A percentile compares a stretch with the other conserved stretches of the same genome.
These are phyloP conservation scores for Gaeumannomyces tritici DNA, from an alignment of 2,329 filamentous ascomycete genomes.

Conservation along the genomic window DNA sequence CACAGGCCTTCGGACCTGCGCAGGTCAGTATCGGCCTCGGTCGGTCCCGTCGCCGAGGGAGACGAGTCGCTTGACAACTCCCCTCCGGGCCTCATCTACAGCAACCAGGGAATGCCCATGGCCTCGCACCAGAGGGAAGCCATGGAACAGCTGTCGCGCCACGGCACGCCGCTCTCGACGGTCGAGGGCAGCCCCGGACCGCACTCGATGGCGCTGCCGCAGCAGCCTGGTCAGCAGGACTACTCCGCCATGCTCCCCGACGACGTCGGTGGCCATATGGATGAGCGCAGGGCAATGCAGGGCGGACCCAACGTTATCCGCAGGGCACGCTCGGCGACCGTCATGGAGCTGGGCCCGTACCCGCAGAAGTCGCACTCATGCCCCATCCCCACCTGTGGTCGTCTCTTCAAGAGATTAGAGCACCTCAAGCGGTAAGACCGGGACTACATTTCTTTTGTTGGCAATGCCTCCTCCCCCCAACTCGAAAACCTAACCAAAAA, in stretches of 20 bases:
- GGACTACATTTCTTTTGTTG: conserved; percentile 28
- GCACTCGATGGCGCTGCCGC: conserved; percentile 58
- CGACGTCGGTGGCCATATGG: conserved; percentile 51
- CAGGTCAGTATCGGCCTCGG: conserved; percentile 80
- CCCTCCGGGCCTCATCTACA: conserved; percentile 65
- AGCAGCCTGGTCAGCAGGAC: conserved; percentile 48
- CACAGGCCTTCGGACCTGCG: conserved; percentile 83
- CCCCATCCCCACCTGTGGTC: conserved; percentile 95
- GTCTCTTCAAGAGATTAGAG: conserved; percentile 97
- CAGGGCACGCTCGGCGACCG: conserved; percentile 84
- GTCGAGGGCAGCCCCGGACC: conserved; percentile 74
- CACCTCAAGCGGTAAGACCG: conserved; percentile 90
- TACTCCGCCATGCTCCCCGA: conserved; percentile 54
- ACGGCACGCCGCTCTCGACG: conserved; percentile 80
- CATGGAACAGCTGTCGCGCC: conserved; percentile 72
- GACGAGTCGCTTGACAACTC: conserved; percentile 74
- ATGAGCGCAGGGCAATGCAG: conserved; percentile 59
- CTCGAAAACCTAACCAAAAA: conserved; percentile 14
- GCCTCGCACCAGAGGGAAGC: conserved; percentile 64
- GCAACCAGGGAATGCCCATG: conserved; percentile 57
- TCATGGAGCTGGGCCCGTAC: conserved; percentile 94
- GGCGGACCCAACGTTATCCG: conserved; percentile 70
- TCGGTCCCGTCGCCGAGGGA: conserved; percentile 70
- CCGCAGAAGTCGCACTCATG: conserved; percentile 97
- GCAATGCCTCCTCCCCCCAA: neutral